Percentiles rank a stretch among this genome's conserved stretches.
Evolutionary conservation across 2,329 filamentous ascomycete species (phyloP).

Genomic region (Epichloe aotearoae): DNA sequence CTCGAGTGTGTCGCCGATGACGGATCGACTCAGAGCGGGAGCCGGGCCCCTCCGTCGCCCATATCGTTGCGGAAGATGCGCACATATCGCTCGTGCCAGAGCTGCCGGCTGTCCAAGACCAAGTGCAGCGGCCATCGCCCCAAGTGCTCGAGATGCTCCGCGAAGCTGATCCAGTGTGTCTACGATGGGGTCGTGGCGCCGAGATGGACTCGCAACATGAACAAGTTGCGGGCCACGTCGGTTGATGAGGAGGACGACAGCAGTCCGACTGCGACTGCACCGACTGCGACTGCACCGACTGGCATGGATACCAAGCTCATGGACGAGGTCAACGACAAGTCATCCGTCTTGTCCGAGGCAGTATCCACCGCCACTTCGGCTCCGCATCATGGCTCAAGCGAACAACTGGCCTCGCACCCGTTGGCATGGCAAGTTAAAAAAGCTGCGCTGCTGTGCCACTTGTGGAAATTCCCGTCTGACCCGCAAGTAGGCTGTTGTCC

Average conservation of each 20-base stretch:
- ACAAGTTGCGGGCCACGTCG: constrained; percentile 7
- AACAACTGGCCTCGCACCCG: constrained; percentile 1
- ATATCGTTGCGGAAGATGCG: constrained; percentile 24
- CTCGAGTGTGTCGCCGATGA: constrained; percentile 27
- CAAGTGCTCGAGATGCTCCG: constrained; percentile 22
- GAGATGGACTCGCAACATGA: constrained; percentile 23
- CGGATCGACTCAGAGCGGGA: constrained; percentile 14
- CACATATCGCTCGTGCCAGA: constrained; percentile 27
- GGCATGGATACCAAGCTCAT: not conserved
- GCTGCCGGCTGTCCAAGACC: constrained; percentile 27
- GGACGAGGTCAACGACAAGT: not conserved
- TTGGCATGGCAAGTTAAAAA: constrained; percentile 3
- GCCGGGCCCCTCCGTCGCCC: constrained; percentile 15
- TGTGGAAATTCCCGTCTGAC: not conserved
- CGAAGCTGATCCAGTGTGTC: constrained; percentile 22
- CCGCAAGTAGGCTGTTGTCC: constrained; percentile 18
- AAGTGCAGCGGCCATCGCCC: constrained; percentile 29
- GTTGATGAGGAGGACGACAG: not conserved
- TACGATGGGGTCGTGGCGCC: constrained; percentile 26
- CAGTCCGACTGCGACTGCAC: not conserved
- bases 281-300: not conserved
- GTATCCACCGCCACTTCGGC: not conserved
- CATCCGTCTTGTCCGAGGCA: not conserved
- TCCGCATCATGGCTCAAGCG: not conserved
- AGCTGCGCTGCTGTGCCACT: not conserved